A percentile compares a stretch with the other conserved stretches of the same genome.
Conservation (phyloP, 768 basidiomycete species). For the Lactarius indigo region DNA sequence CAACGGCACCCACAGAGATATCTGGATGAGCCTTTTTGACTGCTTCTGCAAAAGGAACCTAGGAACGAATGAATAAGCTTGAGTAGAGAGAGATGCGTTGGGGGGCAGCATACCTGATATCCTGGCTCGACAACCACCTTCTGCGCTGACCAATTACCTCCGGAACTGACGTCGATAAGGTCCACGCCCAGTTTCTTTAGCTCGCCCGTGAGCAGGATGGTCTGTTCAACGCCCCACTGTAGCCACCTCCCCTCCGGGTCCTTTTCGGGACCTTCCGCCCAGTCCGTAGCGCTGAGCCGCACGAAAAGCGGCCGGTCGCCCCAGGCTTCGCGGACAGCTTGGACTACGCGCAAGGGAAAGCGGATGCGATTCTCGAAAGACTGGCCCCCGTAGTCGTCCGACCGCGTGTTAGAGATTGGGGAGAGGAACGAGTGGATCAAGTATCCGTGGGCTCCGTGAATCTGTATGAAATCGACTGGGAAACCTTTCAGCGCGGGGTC, state of each 20-base stretch:
- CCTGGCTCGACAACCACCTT: conserved; percentile 54
- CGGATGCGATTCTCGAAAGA: conserved; percentile 70
- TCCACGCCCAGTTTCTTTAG: conserved; percentile 64
- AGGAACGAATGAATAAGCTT: background rate
- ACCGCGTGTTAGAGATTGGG: conserved; percentile 69
- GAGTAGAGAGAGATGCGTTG: background rate
- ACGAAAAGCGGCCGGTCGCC: conserved; percentile 66
- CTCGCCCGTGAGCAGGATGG: conserved; percentile 51
- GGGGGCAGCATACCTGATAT: conserved; percentile 50
- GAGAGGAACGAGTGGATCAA: conserved; percentile 67
- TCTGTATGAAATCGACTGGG: conserved; percentile 65
- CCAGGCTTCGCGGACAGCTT: conserved; percentile 55
- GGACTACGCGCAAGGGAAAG: conserved; percentile 55
- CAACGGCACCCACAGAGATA: conserved; percentile 59
- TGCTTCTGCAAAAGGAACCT: conserved; percentile 68
- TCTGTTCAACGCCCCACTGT: conserved; percentile 80
- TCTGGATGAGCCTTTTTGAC: conserved; percentile 59
- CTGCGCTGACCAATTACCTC: conserved; percentile 41
- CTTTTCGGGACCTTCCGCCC: conserved; percentile 51
- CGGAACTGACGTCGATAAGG: conserved; percentile 64
- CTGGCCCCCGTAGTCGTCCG: conserved; percentile 67
- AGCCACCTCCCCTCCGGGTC: conserved; percentile 52
- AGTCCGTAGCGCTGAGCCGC: conserved; percentile 52
- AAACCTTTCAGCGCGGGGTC: conserved; percentile 13
- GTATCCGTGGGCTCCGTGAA: conserved; percentile 73